Percentiles rank a stretch among this genome's conserved stretches.
Evolutionary conservation across 2,329 filamentous ascomycete genomes (phyloP).

Genomic region (Bipolaris zeicola): DNA sequence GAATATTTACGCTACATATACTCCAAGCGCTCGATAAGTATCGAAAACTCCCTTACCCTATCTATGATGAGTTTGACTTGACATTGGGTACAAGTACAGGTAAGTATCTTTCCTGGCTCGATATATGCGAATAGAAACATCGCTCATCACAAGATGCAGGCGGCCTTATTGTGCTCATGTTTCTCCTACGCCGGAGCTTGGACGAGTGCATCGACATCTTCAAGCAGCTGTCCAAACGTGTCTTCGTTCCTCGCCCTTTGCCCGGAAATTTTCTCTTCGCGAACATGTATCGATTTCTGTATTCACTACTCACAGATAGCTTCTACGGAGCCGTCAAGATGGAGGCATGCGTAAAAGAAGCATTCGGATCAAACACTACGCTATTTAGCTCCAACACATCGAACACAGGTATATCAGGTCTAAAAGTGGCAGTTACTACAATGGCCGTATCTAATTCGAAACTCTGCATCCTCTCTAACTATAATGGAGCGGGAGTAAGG

Average conservation of each 20-base stretch:
- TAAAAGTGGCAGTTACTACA: slow-evolving; percentile 20
- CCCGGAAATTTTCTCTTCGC: slow-evolving; percentile 1
- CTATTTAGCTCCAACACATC: slow-evolving; percentile 14
- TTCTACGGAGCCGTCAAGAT: slow-evolving; percentile 38
- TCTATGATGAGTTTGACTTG: slow-evolving; percentile 26
- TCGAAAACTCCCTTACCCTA: slow-evolving; percentile 18
- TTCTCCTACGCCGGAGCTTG: slow-evolving; percentile 14
- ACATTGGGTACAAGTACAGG: slow-evolving; percentile 19
- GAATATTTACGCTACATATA: slow-evolving; percentile 18
- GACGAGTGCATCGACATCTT: slow-evolving; percentile 17
- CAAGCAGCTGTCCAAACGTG: slow-evolving; percentile 12
- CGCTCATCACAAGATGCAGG: slow-evolving; percentile 6
- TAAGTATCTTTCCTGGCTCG: neutral
- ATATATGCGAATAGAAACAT: neutral
- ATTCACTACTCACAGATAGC: slow-evolving; percentile 10
- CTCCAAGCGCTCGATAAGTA: slow-evolving; percentile 16
- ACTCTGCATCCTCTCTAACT: slow-evolving; percentile 24
- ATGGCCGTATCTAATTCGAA: slow-evolving; percentile 11
- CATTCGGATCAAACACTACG: slow-evolving; percentile 7
- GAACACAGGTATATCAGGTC: slow-evolving; percentile 2
- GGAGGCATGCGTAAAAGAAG: slow-evolving; percentile 39
- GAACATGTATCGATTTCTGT: slow-evolving; percentile 42
- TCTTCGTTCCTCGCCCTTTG: slow-evolving; percentile 9
- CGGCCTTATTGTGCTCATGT: slow-evolving; percentile 24
- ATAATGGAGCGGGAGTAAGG: slow-evolving; percentile 14